Evolutionary conservation across 345 rosid genomes (phyloP), one percentile per base, ranked within the genome.

Genomic region (Cardamine occulta): DNA sequence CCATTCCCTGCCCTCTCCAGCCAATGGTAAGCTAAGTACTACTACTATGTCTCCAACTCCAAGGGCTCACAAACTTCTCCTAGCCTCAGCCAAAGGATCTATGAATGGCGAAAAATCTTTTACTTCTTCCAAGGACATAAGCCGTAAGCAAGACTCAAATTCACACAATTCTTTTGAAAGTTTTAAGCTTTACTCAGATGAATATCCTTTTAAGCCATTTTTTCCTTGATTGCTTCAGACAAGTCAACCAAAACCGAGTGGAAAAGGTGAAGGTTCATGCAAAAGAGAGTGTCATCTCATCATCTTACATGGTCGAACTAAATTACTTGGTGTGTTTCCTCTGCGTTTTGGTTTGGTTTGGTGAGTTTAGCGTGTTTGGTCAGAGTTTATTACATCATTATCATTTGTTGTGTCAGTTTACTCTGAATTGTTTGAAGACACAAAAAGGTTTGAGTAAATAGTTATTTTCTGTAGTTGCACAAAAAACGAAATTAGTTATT

Each of bases 1-100:
- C 77, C 86, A 84, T 86, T 93, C 98, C 13, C 86, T 93, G 72
- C 85, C 97, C 13, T 83, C 89, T 80, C 70, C 75, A 66, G 75
- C 75, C 51, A 82, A 79, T 77, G 87, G 80, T 29, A 86, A 82
- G 84, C 63, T 75, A 34, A 74, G 78, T 71, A 47, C 75, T 55
- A 54, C 73, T 82, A 80, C 93, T 48, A 74, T 62, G 60, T 87
- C 97, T 13, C 91, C 90, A 59, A 75, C 98, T 15, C 91, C 91
- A 60, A 76, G 85, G 58, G 88, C 86, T 56, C 85, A 83, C n/a
- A 79, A 66, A 72, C 74, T 82, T 49, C 87, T 87, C 40, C 77
- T 82, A 74, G 80, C 80, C 70, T 77, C 88, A 78, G 84, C 81
- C 57, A 89, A 86, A 84, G 89, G 88, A 77, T 73, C 81, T 15